These are phyloP conservation scores for Aureobasidium sp. DNA, from an alignment of 2,329 filamentous ascomycete species.

Conservation along the genomic window DNA sequence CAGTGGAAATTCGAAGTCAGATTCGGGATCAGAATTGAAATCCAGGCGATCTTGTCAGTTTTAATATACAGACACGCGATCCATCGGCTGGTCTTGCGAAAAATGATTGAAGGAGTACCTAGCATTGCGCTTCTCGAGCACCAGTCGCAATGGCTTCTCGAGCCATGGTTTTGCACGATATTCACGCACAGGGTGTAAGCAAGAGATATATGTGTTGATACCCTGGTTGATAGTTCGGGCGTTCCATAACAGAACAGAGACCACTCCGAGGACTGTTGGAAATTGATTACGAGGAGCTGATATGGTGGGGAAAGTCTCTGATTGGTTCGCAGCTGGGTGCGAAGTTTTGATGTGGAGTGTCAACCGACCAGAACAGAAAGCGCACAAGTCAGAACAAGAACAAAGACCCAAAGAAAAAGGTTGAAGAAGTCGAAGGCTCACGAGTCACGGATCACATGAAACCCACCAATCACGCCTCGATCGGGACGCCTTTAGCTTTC, in stretches of 20 bases:
- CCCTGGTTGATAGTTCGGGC: neutral
- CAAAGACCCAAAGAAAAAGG: neutral
- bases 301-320: no score
- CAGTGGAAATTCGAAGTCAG: neutral
- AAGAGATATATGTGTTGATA: neutral
- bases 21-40: neutral
- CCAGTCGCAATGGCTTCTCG: neutral
- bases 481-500: neutral
- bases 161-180: neutral
- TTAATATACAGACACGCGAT: neutral
- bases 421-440: neutral
- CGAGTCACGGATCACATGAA: neutral
- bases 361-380: no score
- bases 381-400: neutral
- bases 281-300: neutral
- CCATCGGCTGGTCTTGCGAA: neutral
- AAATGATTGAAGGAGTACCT: neutral
- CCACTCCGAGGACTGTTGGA: neutral
- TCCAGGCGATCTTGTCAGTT: neutral
- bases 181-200: neutral
- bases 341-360: no score
- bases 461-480: neutral
- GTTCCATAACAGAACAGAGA: neutral
- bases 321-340: no score
- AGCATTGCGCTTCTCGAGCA: neutral